Percentiles rank a stretch among this genome's conserved stretches.
These are phyloP conservation scores for Brettanomyces nanus DNA, from an alignment of 805 yeast genomes.

Conservation along the genomic window DNA sequence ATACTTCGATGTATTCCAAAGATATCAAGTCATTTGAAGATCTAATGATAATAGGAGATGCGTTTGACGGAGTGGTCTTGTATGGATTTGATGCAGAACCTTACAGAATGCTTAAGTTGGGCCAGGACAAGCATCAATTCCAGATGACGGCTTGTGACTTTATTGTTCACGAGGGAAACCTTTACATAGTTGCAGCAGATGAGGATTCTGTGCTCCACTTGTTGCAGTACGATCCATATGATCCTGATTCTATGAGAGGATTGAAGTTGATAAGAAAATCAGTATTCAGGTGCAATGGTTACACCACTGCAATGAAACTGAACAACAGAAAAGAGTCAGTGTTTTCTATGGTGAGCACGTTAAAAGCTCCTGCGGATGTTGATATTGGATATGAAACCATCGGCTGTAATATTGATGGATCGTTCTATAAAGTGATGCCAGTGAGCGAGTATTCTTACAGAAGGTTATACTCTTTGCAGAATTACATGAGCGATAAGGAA, in stretches of 20 bases:
- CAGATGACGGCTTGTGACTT: conserved; percentile 73
- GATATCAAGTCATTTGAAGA: conserved; percentile 82
- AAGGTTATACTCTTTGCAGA: conserved; percentile 76
- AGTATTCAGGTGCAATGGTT: conserved; percentile 59
- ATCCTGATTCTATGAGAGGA: conserved; percentile 74
- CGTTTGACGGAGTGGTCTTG: conserved; percentile 66
- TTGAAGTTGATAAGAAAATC: conserved; percentile 62
- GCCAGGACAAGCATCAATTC: conserved; percentile 60
- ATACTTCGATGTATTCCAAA: conserved; percentile 69
- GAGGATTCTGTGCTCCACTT: conserved; percentile 58
- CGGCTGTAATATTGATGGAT: conserved; percentile 76
- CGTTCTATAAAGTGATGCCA: conserved; percentile 66
- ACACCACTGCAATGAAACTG: conserved; percentile 45
- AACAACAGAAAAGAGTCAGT: conserved; percentile 29
- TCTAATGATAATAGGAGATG: conserved; percentile 73
- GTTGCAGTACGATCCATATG: conserved; percentile 87
- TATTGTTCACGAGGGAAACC: conserved; percentile 58
- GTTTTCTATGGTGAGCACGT: conserved; percentile 23
- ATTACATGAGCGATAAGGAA: conserved; percentile 75
- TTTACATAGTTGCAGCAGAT: conserved; percentile 64
- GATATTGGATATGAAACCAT: conserved; percentile 45
- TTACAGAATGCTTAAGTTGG: conserved; percentile 69
- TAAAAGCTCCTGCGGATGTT: conserved; percentile 21
- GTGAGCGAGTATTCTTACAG: conserved; percentile 69
- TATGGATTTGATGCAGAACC: conserved; percentile 95